Base-by-base conservation (phyloP, 202 grass and related monocot genomes). In the Saccharum hybrid region DNA sequence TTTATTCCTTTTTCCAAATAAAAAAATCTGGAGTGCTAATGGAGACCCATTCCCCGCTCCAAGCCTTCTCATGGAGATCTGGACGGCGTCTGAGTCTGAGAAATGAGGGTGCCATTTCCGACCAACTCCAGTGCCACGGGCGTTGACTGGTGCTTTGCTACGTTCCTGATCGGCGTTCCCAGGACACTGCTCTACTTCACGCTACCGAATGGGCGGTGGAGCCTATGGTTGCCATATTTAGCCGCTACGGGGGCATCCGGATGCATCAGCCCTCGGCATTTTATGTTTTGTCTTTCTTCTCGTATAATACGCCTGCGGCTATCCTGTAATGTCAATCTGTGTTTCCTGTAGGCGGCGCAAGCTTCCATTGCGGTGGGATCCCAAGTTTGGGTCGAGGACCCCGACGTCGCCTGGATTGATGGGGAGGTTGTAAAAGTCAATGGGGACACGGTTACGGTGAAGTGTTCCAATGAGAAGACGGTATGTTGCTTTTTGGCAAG, bases 351-450 rank as follows among this genome's bases (percentile, higher is more conserved):
- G 96, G 92, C 87, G 69, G 83, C 89, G 52, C 87, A 90, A 87
- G 88, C 82, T 85, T 90, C 70, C 91, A 72, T 93, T 75, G 74
- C 62, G 30, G 87, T 87, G 72, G 96, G 96, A 86, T 86, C 90
- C 71, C 90, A 95, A 83, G 89, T 98, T 76, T 98, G 96, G 96
- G 81, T 89, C 0, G 85, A 95, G 82, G 87, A 98, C 84, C 81
- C 87, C 1, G 83, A 86, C 9, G 83, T 83, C 21, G 92, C 96
- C 61, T 98, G 96, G 96, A 87, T 98, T 6, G 92, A 95, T 38
- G 92, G 96, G 60, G 90, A 95, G 83, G 85, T 93, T 3, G 64
- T 93, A 61, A 86, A 89, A 56, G 89, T 92, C 75, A 85, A 76
- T 42, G 91, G 90, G 21, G 89, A 95, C 86, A 82, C 84, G 4